Base-by-base conservation (phyloP, 2,329 filamentous ascomycete species). In the Eurotiales sp. region DNA sequence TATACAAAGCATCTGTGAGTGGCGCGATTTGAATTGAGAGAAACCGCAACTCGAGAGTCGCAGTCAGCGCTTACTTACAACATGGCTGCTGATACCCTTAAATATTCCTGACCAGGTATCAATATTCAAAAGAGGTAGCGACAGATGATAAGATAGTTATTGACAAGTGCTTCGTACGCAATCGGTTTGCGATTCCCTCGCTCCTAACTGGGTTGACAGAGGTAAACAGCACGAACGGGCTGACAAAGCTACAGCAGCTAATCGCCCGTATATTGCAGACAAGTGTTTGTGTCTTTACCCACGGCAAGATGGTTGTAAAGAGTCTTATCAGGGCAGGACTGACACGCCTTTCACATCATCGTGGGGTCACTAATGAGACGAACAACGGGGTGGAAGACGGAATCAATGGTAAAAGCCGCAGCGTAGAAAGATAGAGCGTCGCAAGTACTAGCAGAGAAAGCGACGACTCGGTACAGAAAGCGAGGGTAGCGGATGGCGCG, bases 1-100 rank as follows among this genome's bases (percentile, higher is more conserved):
- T 90, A 64, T 36, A 37, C n/a, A 50, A n/a, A 15, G 8, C 7
- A 19, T 19, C 8, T 6, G 32, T 44, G 32, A 44, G 30, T 36
- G 17, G 45, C 34, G 15, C 15, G 17, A 37, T 2, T 37, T 21
- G n/a, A n/a, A n/a, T n/a, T n/a, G n/a, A n/a, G n/a, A n/a, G n/a
- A n/a, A n/a, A n/a, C n/a, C n/a, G n/a, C n/a, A n/a, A n/a, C n/a
- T 15, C 12, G 21, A 19, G 34, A 37, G 17, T 4, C 5, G n/a
- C n/a, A n/a, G n/a, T 15, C 41, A 14, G 25, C 10, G 22, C n/a
- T 40, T 46, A 45, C 61, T 61, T 55, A 63, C 61, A 63, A 63
- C 61, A 63, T 63, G 52, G 25, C 52, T 46, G 32, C 51, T 37
- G 55, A 30, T n/a, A n/a, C n/a, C n/a, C n/a, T n/a, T n/a, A n/a